A percentile compares a stretch with the other conserved stretches of the same genome.
Evolutionary conservation across 73 alveolate species (phyloP).

Genomic region (Halteria grandinella): DNA sequence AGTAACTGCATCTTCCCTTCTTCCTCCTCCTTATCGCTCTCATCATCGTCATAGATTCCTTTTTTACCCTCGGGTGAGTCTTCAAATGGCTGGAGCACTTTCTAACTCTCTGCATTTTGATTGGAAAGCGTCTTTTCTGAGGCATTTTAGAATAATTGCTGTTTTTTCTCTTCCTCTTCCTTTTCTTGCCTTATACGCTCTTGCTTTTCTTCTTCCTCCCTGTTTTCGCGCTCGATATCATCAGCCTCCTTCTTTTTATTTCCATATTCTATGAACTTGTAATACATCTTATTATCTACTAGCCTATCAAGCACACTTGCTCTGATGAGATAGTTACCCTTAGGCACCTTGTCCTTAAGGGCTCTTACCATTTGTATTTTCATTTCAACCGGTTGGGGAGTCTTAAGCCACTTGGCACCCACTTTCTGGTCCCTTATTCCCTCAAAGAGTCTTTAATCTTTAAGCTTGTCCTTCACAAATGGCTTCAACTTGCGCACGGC

Average conservation of each 20-base stretch:
- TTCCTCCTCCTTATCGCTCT: background rate
- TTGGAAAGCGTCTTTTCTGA: too few species aligned
- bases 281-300: conserved; percentile 55
- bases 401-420: conserved; percentile 39
- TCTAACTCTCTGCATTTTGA: background rate
- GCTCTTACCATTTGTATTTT: conserved; percentile 60
- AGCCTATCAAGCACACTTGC: conserved; percentile 65
- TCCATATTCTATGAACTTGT: conserved; percentile 45
- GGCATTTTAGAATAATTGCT: background rate
- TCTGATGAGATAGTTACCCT: conserved; percentile 58
- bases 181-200: conserved; percentile 47
- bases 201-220: conserved; percentile 41
- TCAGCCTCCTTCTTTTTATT: conserved; percentile 1
- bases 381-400: conserved; percentile 52
- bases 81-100: background rate
- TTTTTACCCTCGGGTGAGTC: too few species aligned
- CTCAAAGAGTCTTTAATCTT: conserved; percentile 20
- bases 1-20: background rate
- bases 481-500: conserved; percentile 11
- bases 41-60: background rate
- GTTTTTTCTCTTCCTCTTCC: background rate
- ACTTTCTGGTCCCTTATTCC: conserved; percentile 54
- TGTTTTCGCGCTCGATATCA: background rate
- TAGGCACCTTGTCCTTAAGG: conserved; percentile 67
- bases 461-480: conserved; percentile 17